Base-by-base conservation (phyloP, 768 basidiomycete genomes). In the Fistulinella prunicolor region DNA sequence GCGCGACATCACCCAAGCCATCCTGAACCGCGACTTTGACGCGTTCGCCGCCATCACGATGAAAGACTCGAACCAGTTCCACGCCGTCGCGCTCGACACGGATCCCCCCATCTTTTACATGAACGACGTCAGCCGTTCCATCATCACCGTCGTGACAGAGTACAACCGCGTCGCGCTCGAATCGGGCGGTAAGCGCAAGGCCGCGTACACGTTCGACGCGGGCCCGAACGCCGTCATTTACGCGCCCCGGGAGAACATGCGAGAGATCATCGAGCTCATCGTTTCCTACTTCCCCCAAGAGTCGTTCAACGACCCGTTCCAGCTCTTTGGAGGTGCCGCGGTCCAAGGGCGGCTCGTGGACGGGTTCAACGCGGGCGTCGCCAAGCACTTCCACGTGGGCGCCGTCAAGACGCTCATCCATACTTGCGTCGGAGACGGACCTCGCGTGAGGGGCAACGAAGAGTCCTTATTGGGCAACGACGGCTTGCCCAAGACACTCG, bases 181-280 rank as follows among this genome's bases (percentile, higher is more conserved):
- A 48, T 70, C 50, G 64, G 80, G 67, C 38, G 73, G 75, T 2
- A 79, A 80, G 44, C 73, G 82, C 66, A 83, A 89, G 61, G 96
- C 94, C 0, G 96, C 95, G 35, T 99, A 99, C 70, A 99, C 96
- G n/a, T 98, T 88, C 64, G 96, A 99, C 61, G 96, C 96, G 0
- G 96, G 96, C 26, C 96, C 96, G 13, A 99, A 99, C 70, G 94
- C 94, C 2, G 96, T 99, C 65, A 92, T 99, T 61, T 99, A 98
- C 70, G 81, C 93, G 0, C 78, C 80, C 4, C 75, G 85, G 56
- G 77, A 82, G 60, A 82, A 94, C 69, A 73, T 96, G 60, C 79
- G 78, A 55, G 81, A 85, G 67, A 86, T 99, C 56, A 73, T 93
- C 38, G 73, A 81, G 59, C 68, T 93, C 55, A 77, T 98, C 55